A percentile compares a stretch with the other conserved stretches of the same genome.
Conservation (phyloP, 208 protist species). For the Trypanosomatidae sp. region DNA sequence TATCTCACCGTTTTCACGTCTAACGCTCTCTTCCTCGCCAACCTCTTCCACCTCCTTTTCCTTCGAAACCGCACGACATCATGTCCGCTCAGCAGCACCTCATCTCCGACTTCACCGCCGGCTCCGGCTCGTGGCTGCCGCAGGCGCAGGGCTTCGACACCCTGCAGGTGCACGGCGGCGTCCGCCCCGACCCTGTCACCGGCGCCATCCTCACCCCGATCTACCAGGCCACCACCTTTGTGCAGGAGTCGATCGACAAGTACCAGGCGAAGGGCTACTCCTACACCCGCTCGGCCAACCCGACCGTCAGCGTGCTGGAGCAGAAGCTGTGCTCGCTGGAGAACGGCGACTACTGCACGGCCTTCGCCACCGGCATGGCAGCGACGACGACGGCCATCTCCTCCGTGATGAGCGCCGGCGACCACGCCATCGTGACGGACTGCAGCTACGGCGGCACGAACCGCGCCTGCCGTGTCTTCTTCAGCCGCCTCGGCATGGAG, state of each 20-base stretch:
- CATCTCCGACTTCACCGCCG: slow-evolving; percentile 52
- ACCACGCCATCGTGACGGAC: slow-evolving; percentile 92
- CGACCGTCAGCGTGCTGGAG: slow-evolving; percentile 93
- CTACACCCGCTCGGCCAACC: slow-evolving; percentile 94
- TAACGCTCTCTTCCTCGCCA: too few species aligned
- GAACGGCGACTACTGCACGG: slow-evolving; percentile 86
- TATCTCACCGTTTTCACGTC: too few species aligned
- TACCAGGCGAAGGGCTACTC: slow-evolving; percentile 87
- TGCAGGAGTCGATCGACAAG: slow-evolving; percentile 87
- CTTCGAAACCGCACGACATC: slow-evolving; percentile 4
- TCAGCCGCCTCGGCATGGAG: slow-evolving; percentile 89
- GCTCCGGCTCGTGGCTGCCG: slow-evolving; percentile 77
- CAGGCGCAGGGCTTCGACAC: slow-evolving; percentile 79
- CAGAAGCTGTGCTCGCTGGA: slow-evolving; percentile 88
- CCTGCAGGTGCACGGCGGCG: slow-evolving; percentile 80
- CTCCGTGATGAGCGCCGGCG: slow-evolving; percentile 85
- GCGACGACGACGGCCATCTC: slow-evolving; percentile 92
- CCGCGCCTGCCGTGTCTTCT: slow-evolving; percentile 85
- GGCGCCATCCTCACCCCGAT: slow-evolving; percentile 90
- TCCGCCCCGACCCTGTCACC: slow-evolving; percentile 81
- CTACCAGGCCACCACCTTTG: slow-evolving; percentile 89
- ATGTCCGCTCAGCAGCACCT: slow-evolving; percentile 82
- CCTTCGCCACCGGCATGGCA: slow-evolving; percentile 90
- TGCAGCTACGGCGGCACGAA: slow-evolving; percentile 97
- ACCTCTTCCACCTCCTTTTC: too few species aligned